A percentile compares a stretch with the other conserved stretches of the same genome.
Conservation (phyloP, 192 early-diverging fungal species). For the Chytriomyces hyalinus region DNA sequence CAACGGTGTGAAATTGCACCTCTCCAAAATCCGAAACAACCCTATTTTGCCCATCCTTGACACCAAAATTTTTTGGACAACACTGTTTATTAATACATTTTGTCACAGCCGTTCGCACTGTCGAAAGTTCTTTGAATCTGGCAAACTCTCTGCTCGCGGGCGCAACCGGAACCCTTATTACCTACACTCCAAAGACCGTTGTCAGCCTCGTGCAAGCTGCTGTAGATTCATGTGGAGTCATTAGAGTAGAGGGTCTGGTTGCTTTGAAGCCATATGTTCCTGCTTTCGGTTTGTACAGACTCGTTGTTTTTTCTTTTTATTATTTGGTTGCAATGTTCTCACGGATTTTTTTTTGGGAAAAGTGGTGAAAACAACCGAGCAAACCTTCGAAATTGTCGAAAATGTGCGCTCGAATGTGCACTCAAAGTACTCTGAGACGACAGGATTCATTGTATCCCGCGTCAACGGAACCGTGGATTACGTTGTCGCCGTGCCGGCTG, state of each 20-base stretch:
- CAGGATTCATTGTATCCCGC: conserved; percentile 21
- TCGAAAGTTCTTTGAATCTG: neutral
- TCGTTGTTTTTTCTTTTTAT: neutral
- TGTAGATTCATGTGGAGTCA: neutral
- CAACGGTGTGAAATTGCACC: neutral
- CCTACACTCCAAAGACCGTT: conserved; percentile 14
- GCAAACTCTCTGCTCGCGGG: neutral
- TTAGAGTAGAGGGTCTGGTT: conserved; percentile 12
- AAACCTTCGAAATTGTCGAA: conserved; percentile 26
- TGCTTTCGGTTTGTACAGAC: conserved; percentile 11
- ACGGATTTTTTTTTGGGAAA: neutral
- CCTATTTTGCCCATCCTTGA: neutral
- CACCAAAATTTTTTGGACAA: neutral
- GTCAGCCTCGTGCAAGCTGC: conserved; percentile 13
- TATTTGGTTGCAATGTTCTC: neutral
- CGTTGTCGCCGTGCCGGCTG: conserved; percentile 7
- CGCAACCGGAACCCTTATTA: conserved; percentile 3
- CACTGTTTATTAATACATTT: neutral
- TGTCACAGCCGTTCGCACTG: neutral
- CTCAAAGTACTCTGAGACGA: neutral
- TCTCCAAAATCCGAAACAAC: neutral
- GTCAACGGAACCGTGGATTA: conserved; percentile 22
- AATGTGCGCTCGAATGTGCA: neutral
- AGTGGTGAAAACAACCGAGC: conserved; percentile 1
- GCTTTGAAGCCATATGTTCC: conserved; percentile 17